Base-by-base conservation (phyloP, 257 asterid genomes). In the Solanum chmielewskii region DNA sequence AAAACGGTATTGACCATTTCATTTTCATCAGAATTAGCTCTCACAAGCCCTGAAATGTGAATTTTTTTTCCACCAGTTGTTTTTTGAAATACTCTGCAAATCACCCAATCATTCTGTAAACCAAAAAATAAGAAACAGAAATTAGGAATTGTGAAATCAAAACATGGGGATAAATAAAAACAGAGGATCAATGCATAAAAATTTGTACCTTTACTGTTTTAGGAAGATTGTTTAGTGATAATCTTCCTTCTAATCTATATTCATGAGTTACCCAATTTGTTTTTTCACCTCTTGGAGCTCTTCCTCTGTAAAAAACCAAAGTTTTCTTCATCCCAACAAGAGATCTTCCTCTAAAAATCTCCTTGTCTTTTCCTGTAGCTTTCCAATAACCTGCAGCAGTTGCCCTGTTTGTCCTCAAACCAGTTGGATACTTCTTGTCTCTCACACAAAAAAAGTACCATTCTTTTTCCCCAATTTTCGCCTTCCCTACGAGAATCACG, bases 21-120 rank as follows among this genome's bases (percentile, higher is more conserved):
- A 69, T 70, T 84, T 64, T 87, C 91, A 31, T 31, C 47, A 1
- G 91, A 64, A 66, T 87, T 90, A 82, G 86, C 86, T 88, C 92
- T 87, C 89, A 89, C 83, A 25, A 95, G 90, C 1, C 94, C 98
- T 14, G 98, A 95, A 35, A 95, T 93, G 85, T 91, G 98, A 68
- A 95, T 90, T 69, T 96, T 96, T 84, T 93, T 94, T 31, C 98
- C 99, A 14, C 99, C 98, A 6, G 91, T 76, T 1, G 93, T 94
- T 92, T 96, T 96, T 39, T 95, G 98, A 78, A 96, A 96, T 0
- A 95, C 98, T 90, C 98, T 93, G 91, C 98, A 93, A 37, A 96
- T 95, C 88, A 95, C 99, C 99, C 99, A 94, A 77, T 96, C 99
- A 83, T 93, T 95, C 98, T 95, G 59, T 14, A 93, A 11, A 20